Evolutionary conservation across 441 rosid species (phyloP), one percentile per base, ranked within the genome.

Genomic region (Aleurites moluccanus): DNA sequence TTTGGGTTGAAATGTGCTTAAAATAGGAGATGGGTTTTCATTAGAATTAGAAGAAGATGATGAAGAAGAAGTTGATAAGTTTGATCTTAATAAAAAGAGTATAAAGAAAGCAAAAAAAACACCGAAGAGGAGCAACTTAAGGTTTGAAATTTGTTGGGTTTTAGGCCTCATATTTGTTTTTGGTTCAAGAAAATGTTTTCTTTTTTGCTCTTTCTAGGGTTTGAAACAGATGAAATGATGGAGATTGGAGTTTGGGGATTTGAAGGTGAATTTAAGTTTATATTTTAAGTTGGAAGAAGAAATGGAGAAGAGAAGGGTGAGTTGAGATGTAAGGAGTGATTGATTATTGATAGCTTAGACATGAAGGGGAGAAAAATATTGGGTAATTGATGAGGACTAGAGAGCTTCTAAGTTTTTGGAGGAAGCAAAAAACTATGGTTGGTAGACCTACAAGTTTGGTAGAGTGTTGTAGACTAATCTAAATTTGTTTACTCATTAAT

Each of bases 61-160:
- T 1, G 55, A 80, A 69, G n/a, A n/a, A n/a, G 93, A 86, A 67
- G 93, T 85, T 35, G 87, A 74, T 60, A 90, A 66, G 72, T 81
- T 87, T 45, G 98, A 86, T 80, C 89, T 81, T 21, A 87, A 50
- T 74, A 88, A 69, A 73, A 92, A 87, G 62, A 92, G 79, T 47
- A 94, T 76, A 61, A 87, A 62, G 67, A 89, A 89, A 28, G 89
- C 84, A 49, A 93, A 71, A 61, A 94, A 84, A 60, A 89, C 80
- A 63, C 86, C 87, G 10, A 89, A 75, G 18, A 90, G 75, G 69
- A 94, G 90, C 79, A 91, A 76, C 85, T 91, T 92, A 53, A 83
- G 79, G 78, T 82, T 79, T 47, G 87, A 75, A 67, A 82, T 77
- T 65, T 84, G 88, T 69, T 80, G 88, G 71, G 78, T 66, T 80